Base-by-base conservation (phyloP, 2,329 filamentous ascomycete species). In the Scedosporium boydii region DNA sequence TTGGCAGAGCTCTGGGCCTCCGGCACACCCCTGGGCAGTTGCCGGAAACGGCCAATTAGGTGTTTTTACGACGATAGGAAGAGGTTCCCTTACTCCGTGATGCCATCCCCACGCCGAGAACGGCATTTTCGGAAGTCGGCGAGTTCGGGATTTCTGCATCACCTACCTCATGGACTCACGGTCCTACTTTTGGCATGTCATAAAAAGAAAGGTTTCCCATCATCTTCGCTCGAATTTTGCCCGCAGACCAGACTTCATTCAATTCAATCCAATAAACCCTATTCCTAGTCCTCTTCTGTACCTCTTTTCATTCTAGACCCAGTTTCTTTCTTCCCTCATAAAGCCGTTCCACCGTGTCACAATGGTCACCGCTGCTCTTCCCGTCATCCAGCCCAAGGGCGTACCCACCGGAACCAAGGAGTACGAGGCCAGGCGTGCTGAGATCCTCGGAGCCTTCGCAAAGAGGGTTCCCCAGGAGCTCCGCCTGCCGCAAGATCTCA, bases 391-490 rank as follows among this genome's bases (percentile, higher is more conserved):
- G 34, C 58, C 63, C 1, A 65, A 62, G 42, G 42, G 66, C 0
- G 7, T 67, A 7, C 63, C 63, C 4, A 12, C 29, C 46, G 71
- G 72, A 2, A 68, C 69, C 0, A 51, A 64, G 0, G 68, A 66
- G 1, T 73, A 68, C n/a, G 71, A 74, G 41, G 48, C 46, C 0
- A 63, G 62, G 14, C 67, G 69, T 4, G 61, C 63, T 6, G 41
- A 62, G 1, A 66, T 75, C 14, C 67, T 73, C 3, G 62, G 70
- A 26, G 67, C 69, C 1, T 73, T 77, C 27, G 67, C 68, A 4
- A 62, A 67, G 41, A 71, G 69, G 55, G 71, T 77, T 1, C 75
- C 76, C 1, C 41, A 51, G 1, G 63, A 65, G 4, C 64, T 73
- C 23, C 68, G 65, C 12, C 69, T 77, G 1, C 69, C 75, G 0